Evolutionary conservation across 2,329 filamentous ascomycete species (phyloP).

Genomic region (Aspergillus amoenus): DNA sequence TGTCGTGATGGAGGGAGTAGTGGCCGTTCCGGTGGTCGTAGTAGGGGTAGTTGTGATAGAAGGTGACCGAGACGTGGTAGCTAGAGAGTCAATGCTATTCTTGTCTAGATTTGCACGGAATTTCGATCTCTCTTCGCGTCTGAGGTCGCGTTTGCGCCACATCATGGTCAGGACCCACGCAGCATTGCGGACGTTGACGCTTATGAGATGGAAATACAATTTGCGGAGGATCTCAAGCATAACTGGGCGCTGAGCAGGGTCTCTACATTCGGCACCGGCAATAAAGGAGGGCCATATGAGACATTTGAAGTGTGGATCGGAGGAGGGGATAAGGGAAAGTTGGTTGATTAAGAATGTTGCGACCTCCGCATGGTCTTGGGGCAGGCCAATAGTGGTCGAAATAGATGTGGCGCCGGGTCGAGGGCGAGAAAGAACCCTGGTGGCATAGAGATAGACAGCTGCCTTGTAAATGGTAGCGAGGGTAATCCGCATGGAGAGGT

Average conservation of each 20-base stretch:
- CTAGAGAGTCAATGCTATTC: not conserved
- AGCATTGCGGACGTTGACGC: slow-evolving; percentile 41
- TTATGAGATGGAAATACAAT: slow-evolving; percentile 37
- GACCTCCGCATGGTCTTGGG: slow-evolving; percentile 28
- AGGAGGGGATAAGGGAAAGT: slow-evolving; percentile 34
- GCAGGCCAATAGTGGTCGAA: slow-evolving; percentile 27
- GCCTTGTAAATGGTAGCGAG: slow-evolving; percentile 45
- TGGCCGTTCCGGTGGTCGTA: not conserved
- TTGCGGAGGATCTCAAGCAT: slow-evolving; percentile 33
- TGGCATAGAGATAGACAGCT: slow-evolving; percentile 42
- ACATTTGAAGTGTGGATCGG: slow-evolving; percentile 44
- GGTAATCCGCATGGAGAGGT: slow-evolving; percentile 49
- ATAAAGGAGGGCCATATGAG: slow-evolving; percentile 47
- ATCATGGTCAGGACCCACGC: slow-evolving; percentile 41
- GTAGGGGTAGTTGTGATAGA: not conserved
- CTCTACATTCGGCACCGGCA: slow-evolving; percentile 41
- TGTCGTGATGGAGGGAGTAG: slow-evolving; percentile 2
- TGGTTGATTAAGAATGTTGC: slow-evolving; percentile 36
- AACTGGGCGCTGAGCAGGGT: slow-evolving; percentile 31
- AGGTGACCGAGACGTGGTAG: not conserved
- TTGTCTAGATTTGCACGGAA: not conserved
- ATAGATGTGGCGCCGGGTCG: slow-evolving; percentile 22
- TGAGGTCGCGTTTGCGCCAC: slow-evolving; percentile 42
- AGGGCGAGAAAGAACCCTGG: slow-evolving; percentile 36
- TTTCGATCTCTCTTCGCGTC: slow-evolving; percentile 16